Evolutionary conservation across 805 yeast genomes (phyloP).

Genomic region (Sugiyamaella valdiviana): DNA sequence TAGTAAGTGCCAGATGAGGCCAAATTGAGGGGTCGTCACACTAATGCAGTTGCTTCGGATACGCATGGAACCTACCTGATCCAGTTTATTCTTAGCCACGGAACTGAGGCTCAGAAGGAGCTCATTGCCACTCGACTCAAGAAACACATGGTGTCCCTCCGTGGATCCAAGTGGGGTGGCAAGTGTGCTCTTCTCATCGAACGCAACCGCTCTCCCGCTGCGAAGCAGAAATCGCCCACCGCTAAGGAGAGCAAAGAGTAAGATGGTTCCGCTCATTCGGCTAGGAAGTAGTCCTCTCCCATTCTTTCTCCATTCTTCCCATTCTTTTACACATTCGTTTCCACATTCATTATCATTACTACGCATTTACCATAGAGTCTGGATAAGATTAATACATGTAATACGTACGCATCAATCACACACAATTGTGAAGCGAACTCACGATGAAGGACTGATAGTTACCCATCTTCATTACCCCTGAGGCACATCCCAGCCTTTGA

Average conservation of each 20-base stretch:
- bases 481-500: constrained; percentile 95
- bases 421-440: too few species aligned
- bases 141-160: constrained; percentile 30
- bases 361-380: too few species aligned
- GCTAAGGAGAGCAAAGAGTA: neutral
- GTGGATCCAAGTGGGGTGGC: constrained; percentile 34
- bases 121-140: constrained; percentile 25
- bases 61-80: constrained; percentile 32
- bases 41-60: constrained; percentile 29
- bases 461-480: too few species aligned
- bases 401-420: too few species aligned
- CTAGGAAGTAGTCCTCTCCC: too few species aligned
- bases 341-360: too few species aligned
- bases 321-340: too few species aligned
- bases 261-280: too few species aligned
- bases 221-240: neutral
- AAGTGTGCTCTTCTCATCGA: constrained; percentile 32
- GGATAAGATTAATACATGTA: too few species aligned
- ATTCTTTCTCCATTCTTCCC: too few species aligned
- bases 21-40: too few species aligned
- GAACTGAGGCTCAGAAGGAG: constrained; percentile 27
- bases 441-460: too few species aligned
- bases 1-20: constrained; percentile 18
- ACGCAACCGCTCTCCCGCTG: constrained; percentile 6
- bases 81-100: constrained; percentile 29